Percentiles rank a stretch among this genome's conserved stretches.
phyloP scores from a whole-genome alignment of 257 asterid genomes.

The Ocimum tenuiflorum region DNA sequence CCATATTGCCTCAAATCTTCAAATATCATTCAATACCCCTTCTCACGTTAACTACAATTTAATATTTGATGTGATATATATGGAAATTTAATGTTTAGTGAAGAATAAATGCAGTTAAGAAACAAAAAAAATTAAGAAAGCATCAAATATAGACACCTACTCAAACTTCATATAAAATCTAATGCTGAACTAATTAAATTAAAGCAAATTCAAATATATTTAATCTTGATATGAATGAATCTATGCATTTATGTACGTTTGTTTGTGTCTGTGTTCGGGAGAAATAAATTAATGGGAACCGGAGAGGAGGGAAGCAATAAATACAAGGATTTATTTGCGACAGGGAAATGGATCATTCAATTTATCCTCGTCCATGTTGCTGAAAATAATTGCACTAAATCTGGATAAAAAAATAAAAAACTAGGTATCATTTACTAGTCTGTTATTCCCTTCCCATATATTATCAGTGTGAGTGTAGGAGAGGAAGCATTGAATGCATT shows the following conservation, averaged over 20 bases:
- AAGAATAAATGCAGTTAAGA: too few relatives aligned
- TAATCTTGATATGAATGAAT: too few relatives aligned
- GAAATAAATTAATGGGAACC: conserved; percentile 21
- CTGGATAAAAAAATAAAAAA: not conserved
- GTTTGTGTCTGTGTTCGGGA: not conserved
- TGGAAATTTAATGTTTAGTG: too few relatives aligned
- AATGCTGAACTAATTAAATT: not conserved
- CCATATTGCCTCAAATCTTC: conserved; percentile 8
- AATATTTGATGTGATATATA: too few relatives aligned
- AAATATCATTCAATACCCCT: not conserved
- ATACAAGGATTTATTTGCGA: conserved; percentile 24
- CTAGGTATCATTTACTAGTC: not conserved
- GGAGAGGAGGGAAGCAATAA: conserved; percentile 40
- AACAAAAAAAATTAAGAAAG: too few relatives aligned
- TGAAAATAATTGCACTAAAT: conserved; percentile 21
- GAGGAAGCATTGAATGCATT: conserved; percentile 41
- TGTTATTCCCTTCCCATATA: conserved; percentile 20
- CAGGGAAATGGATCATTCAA: conserved; percentile 32
- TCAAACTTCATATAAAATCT: not conserved
- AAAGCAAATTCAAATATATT: not conserved
- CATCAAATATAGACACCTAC: too few relatives aligned
- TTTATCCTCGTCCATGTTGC: conserved; percentile 41
- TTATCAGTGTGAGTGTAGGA: conserved; percentile 19
- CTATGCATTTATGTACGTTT: not conserved
- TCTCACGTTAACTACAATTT: conserved; percentile 1